Evolutionary conservation across 371 early-diverging fungal genomes (phyloP).

Genomic region (Syncephalastrum sp.): DNA sequence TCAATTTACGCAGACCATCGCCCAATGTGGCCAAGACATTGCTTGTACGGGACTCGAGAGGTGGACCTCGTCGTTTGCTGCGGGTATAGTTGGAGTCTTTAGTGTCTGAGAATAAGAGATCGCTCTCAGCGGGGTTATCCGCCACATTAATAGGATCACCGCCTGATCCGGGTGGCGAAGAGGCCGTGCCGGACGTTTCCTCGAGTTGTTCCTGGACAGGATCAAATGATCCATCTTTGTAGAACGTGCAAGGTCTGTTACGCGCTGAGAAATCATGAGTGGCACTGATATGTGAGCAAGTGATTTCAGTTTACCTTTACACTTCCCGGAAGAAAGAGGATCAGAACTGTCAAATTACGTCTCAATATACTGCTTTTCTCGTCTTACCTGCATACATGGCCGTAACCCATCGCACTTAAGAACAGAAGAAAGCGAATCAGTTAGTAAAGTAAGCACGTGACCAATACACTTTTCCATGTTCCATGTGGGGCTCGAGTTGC

Average conservation of each 20-base stretch:
- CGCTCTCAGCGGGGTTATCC: constrained; percentile 3
- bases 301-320: constrained; percentile 20
- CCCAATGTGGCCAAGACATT: constrained; percentile 16
- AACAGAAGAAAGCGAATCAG: neutral
- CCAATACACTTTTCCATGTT: neutral
- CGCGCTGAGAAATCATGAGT: constrained; percentile 17
- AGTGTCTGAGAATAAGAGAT: constrained; percentile 15
- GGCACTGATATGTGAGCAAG: neutral
- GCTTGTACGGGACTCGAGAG: constrained; percentile 19
- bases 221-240: constrained; percentile 27
- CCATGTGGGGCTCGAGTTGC: neutral
- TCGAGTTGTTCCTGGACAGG: constrained; percentile 12
- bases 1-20: constrained; percentile 17
- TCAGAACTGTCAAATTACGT: constrained; percentile 3
- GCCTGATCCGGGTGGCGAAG: neutral
- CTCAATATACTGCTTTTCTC: neutral
- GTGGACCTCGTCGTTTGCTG: constrained; percentile 13
- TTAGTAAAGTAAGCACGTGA: neutral
- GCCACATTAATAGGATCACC: neutral
- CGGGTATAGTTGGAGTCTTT: constrained; percentile 13
- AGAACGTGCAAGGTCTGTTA: constrained; percentile 26
- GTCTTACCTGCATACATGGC: constrained; percentile 54
- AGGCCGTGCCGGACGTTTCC: constrained; percentile 1
- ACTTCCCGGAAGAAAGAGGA: constrained; percentile 1
- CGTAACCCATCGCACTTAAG: constrained; percentile 52